These are phyloP conservation scores for Beauveria sp. DNA, from an alignment of 2,329 filamentous ascomycete genomes.

Conservation along the genomic window DNA sequence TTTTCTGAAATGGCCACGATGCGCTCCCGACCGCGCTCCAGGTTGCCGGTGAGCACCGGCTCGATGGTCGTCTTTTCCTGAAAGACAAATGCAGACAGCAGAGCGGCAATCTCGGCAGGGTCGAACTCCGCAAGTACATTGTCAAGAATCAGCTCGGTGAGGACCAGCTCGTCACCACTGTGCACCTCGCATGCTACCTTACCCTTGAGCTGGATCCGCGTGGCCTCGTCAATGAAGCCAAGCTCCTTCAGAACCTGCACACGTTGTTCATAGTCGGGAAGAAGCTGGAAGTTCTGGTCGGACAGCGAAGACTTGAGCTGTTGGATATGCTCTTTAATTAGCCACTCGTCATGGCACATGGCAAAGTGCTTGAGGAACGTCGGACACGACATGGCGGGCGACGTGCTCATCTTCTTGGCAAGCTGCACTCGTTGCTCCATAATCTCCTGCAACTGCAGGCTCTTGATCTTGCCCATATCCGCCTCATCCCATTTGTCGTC, in stretches of 20 bases:
- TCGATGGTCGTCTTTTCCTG: constrained; percentile 87
- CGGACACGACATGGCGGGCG: constrained; percentile 61
- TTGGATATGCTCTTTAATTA: constrained; percentile 88
- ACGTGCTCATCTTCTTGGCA: constrained; percentile 53
- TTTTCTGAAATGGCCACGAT: constrained; percentile 89
- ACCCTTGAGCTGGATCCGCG: constrained; percentile 89
- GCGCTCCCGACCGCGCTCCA: constrained; percentile 74
- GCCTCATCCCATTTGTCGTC: constrained; percentile 73
- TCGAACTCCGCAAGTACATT: constrained; percentile 95
- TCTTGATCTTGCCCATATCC: constrained; percentile 74
- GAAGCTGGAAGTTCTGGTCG: constrained; percentile 88
- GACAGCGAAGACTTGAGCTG: constrained; percentile 84
- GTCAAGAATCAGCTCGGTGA: constrained; percentile 93
- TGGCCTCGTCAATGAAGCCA: constrained; percentile 80
- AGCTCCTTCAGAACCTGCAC: constrained; percentile 88
- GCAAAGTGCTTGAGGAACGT: constrained; percentile 87
- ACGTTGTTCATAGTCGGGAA: constrained; percentile 94
- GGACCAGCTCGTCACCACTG: constrained; percentile 89
- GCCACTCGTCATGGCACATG: constrained; percentile 95
- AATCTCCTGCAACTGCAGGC: constrained; percentile 72
- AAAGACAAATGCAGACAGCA: constrained; percentile 93
- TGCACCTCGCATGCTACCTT: constrained; percentile 98
- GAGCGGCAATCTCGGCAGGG: constrained; percentile 89
- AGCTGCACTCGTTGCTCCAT: constrained; percentile 63
- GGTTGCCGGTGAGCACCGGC: constrained; percentile 71